Evolutionary conservation across 768 basidiomycete species (phyloP), one percentile per base, ranked within the genome.

Genomic region (Auricularia sp.): DNA sequence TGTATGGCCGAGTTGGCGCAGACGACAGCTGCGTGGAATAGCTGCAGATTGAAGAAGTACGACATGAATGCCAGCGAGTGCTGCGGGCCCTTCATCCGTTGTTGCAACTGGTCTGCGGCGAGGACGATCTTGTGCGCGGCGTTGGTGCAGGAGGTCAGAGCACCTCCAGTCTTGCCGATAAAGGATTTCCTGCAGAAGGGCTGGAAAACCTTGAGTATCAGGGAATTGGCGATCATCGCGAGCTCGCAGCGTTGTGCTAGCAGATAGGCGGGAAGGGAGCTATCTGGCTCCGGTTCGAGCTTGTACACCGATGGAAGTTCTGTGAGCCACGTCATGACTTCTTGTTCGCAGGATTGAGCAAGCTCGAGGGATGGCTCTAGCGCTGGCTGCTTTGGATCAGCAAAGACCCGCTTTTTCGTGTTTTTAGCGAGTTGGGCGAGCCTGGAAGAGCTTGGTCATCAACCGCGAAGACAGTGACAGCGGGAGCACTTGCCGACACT

Each of bases 21-120:
- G 14, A 84, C 77, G 21, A 88, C 81, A 3, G 83, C 81, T 0
- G 90, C 85, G 67, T 89, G 87, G 69, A 88, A 84, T 21, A 92
- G 73, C 14, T 83, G 77, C 66, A 85, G 81, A 16, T 81, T 80
- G 62, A 88, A 81, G 2, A 86, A 80, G 70, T 87, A 85, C 68
- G 83, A 82, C 64, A 80, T 80, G 11, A 47, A 71, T 64, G 45
- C 72, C 66, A 54, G 67, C 24, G 62, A 64, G 54, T 33, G 65
- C 45, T 61, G 66, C 36, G 63, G 21, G 6, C 58, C 64, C 21
- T 45, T 59, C 29, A 21, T 58, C 3, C 35, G 13, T 10, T 54
- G 56, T 45, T 75, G 72, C 54, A 76, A 76, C 77, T 78, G 79
- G 67, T 76, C 72, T 21, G 71, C 68, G 67, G 79, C 79, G 54